phyloP scores from a whole-genome alignment of 2,329 filamentous ascomycete genomes.

The Cladosporium sp. region DNA sequence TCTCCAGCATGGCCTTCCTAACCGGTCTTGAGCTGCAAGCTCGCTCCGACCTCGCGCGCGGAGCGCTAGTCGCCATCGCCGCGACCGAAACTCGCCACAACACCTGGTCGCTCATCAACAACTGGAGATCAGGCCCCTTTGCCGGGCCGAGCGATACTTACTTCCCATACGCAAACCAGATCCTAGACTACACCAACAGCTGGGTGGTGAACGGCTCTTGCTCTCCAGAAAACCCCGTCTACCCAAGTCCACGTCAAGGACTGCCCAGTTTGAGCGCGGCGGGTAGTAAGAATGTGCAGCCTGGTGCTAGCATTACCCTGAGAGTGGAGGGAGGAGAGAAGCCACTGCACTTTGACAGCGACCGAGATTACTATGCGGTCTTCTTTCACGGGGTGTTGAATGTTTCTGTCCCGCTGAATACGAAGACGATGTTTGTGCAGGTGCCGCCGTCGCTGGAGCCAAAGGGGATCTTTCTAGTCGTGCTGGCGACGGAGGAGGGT shows the following conservation, averaged over 20 bases:
- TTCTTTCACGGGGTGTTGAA: conserved; percentile 39
- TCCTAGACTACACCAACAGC: conserved; percentile 36
- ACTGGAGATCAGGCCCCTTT: conserved; percentile 39
- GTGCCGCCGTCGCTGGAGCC: conserved; percentile 37
- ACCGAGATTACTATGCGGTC: conserved; percentile 37
- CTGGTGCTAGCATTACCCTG: conserved; percentile 31
- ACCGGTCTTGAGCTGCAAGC: conserved; percentile 36
- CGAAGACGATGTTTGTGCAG: conserved; percentile 29
- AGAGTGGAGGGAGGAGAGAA: conserved; percentile 27
- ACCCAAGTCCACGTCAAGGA: conserved; percentile 35
- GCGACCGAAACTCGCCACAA: conserved; percentile 39
- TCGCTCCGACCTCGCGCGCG: conserved; percentile 30
- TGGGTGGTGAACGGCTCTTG: conserved; percentile 33
- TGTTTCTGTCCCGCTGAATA: conserved; percentile 36
- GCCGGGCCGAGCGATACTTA: conserved; percentile 39
- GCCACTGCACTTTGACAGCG: conserved; percentile 13
- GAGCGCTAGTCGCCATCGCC: conserved; percentile 37
- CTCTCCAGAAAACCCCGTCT: conserved; percentile 35
- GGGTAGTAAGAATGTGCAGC: conserved; percentile 25
- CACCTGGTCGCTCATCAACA: conserved; percentile 40
- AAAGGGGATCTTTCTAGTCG: conserved; percentile 35
- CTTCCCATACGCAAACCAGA: conserved; percentile 42
- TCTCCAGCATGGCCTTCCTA: conserved; percentile 39
- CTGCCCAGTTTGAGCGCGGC: conserved; percentile 28
- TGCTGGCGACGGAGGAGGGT: conserved; percentile 35